These are phyloP conservation scores for Neurospora africana DNA, from an alignment of 495 filamentous ascomycete species.

Conservation along the genomic window DNA sequence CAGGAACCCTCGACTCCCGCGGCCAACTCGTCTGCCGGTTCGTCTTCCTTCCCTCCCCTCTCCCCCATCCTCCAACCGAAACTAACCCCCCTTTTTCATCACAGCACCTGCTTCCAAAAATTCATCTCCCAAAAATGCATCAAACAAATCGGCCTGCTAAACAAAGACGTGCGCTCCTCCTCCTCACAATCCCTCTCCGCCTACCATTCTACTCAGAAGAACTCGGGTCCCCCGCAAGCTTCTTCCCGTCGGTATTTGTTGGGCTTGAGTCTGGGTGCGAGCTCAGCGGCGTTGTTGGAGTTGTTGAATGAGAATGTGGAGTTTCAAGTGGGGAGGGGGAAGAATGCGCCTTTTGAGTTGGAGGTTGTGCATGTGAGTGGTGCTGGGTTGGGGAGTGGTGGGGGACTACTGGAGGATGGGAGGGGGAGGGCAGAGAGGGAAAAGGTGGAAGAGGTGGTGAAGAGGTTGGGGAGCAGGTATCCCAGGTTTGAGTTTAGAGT, in stretches of 20 bases:
- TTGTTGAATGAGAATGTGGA: slow-evolving; percentile 60
- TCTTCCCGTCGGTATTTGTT: slow-evolving; percentile 51
- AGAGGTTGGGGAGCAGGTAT: slow-evolving; percentile 35
- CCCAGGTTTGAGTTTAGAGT: slow-evolving; percentile 46
- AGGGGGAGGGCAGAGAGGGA: not conserved
- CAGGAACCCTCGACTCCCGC: not conserved
- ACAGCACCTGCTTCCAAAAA: slow-evolving; percentile 62
- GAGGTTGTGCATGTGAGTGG: slow-evolving; percentile 50
- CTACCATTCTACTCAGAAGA: not conserved
- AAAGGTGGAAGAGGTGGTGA: slow-evolving; percentile 1
- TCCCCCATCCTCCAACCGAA: not conserved
- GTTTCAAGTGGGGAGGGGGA: slow-evolving; percentile 42
- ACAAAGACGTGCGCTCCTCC: slow-evolving; percentile 32
- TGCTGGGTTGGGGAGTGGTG: not conserved
- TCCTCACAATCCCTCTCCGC: slow-evolving; percentile 29
- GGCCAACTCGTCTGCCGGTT: not conserved
- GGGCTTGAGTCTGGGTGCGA: slow-evolving; percentile 73
- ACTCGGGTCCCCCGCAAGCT: slow-evolving; percentile 19
- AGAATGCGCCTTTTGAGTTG: slow-evolving; percentile 52
- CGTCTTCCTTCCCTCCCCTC: not conserved
- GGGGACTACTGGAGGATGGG: not conserved
- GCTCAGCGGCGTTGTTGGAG: slow-evolving; percentile 67
- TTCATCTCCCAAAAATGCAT: slow-evolving; percentile 67
- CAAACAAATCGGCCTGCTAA: slow-evolving; percentile 59
- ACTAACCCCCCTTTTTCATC: slow-evolving; percentile 8